Evolutionary conservation across 1,139 yeast genomes (phyloP).

Genomic region (Hemisphaericaspora xylanilytica): DNA sequence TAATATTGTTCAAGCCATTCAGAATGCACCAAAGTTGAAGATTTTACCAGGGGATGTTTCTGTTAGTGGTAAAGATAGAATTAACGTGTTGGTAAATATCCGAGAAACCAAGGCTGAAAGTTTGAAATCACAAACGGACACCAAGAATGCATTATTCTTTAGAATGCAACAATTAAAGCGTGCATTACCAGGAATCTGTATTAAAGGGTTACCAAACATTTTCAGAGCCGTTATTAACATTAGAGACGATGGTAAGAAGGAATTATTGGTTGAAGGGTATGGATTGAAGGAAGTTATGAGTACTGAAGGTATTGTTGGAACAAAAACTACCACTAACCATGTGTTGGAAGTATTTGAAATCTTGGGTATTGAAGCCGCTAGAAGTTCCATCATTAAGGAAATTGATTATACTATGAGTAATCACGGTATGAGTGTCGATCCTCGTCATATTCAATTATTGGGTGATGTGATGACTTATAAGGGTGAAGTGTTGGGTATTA

Average conservation of each 20-base stretch:
- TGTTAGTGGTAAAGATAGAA: constrained; percentile 61
- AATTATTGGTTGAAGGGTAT: constrained; percentile 94
- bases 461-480: constrained; percentile 99
- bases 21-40: constrained; percentile 84
- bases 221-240: constrained; percentile 96
- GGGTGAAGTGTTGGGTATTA: constrained; percentile 97
- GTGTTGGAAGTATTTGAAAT: constrained; percentile 86
- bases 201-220: constrained; percentile 88
- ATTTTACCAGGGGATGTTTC: constrained; percentile 72
- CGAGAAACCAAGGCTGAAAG: constrained; percentile 51
- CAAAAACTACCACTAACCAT: constrained; percentile 86
- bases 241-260: constrained; percentile 80
- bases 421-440: constrained; percentile 99
- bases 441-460: constrained; percentile 94
- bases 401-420: constrained; percentile 97
- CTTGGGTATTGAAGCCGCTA: constrained; percentile 96
- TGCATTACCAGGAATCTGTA: constrained; percentile 79
- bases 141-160: constrained; percentile 64
- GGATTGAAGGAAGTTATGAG: constrained; percentile 96
- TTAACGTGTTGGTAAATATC: constrained; percentile 68
- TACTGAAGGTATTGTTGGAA: constrained; percentile 93
- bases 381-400: constrained; percentile 88
- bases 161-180: constrained; percentile 89
- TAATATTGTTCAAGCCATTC: constrained; percentile 81
- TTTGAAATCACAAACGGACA: constrained; percentile 25